Conservation (phyloP, 257 asterid genomes). For the Solanum okadae region DNA sequence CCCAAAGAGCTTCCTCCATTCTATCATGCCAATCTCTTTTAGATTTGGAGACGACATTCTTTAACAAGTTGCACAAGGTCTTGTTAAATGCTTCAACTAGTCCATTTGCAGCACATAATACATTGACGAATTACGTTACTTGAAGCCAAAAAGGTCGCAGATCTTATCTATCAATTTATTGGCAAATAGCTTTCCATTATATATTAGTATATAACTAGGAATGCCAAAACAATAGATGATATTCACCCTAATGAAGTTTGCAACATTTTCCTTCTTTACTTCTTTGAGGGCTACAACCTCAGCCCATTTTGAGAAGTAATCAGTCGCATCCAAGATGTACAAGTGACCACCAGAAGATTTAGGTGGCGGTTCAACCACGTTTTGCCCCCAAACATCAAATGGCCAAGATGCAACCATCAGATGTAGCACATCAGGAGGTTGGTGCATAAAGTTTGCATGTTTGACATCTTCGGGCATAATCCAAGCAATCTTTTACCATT, state of each 20-base stretch:
- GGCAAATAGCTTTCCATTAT: background rate
- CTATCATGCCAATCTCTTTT: background rate
- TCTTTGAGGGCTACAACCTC: background rate
- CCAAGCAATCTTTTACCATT: background rate
- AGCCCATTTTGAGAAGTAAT: background rate
- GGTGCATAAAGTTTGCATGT: no score
- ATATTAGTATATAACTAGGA: background rate
- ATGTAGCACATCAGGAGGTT: no score
- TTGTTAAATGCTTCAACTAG: background rate
- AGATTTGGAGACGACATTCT: background rate
- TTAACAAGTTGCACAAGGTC: background rate
- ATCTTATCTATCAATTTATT: background rate
- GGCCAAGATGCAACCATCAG: no score
- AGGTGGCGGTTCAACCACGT: background rate
- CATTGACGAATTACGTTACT: background rate
- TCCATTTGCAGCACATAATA: background rate
- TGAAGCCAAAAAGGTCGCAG: background rate
- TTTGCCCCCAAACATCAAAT: background rate
- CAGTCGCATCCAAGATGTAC: background rate
- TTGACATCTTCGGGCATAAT: background rate
- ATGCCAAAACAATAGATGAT: background rate
- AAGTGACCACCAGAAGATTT: background rate
- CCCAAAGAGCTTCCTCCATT: background rate
- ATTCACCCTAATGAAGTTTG: background rate
- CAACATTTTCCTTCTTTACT: background rate